These are phyloP conservation scores for Gynandropsis gynandra DNA, from an alignment of 345 rosid species.

Conservation along the genomic window DNA sequence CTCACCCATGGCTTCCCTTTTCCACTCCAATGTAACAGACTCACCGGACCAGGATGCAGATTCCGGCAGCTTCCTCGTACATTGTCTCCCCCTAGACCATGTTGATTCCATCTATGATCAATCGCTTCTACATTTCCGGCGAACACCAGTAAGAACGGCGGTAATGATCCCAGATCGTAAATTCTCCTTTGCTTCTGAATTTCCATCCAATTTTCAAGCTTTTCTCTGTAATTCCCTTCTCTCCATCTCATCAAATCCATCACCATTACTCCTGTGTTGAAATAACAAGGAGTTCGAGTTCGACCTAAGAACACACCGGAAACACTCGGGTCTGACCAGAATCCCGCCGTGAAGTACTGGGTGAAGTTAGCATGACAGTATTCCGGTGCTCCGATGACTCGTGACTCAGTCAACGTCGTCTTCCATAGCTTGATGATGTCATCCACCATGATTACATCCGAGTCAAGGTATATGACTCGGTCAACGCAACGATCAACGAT, in stretches of 20 bases:
- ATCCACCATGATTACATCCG: slow-evolving; percentile 80
- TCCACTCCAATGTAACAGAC: slow-evolving; percentile 97
- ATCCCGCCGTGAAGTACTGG: slow-evolving; percentile 61
- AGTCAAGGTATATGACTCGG: slow-evolving; percentile 93
- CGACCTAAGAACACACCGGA: slow-evolving; percentile 50
- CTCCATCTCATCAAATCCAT: slow-evolving; percentile 89
- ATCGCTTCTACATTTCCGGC: slow-evolving; percentile 77
- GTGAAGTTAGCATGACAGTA: slow-evolving; percentile 95
- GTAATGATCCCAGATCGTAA: slow-evolving; percentile 88
- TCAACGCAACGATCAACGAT: slow-evolving; percentile 66
- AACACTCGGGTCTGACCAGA: slow-evolving; percentile 78
- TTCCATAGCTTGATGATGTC: slow-evolving; percentile 78
- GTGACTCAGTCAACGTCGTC: slow-evolving; percentile 43
- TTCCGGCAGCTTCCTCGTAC: slow-evolving; percentile 76
- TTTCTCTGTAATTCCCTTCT: slow-evolving; percentile 56
- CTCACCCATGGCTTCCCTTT: slow-evolving; percentile 98
- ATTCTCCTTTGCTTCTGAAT: slow-evolving; percentile 65
- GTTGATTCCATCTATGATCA: slow-evolving; percentile 93
- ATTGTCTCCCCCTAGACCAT: slow-evolving; percentile 93
- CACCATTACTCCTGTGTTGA: slow-evolving; percentile 98
- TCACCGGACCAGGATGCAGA: slow-evolving; percentile 83
- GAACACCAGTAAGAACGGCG: slow-evolving; percentile 82
- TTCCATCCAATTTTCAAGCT: slow-evolving; percentile 86
- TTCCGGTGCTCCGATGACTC: slow-evolving; percentile 90
- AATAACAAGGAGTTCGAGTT: slow-evolving; percentile 66